phyloP scores from a whole-genome alignment of 177 flowering plant genomes.

The Vitis hybrid region DNA sequence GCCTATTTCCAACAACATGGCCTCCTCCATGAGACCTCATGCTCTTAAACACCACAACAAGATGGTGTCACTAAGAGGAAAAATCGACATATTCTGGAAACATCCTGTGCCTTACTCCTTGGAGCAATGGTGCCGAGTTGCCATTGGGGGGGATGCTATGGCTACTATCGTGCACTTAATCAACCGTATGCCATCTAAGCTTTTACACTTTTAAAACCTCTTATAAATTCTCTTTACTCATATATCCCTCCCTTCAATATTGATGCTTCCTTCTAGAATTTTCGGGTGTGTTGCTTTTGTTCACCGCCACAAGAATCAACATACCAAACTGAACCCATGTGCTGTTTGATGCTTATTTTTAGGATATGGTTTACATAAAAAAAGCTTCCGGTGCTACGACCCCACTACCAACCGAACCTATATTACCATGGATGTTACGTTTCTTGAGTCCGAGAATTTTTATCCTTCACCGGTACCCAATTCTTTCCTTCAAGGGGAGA shows the following conservation, averaged over 20 bases:
- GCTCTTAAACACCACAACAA: not conserved
- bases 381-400: too few species aligned
- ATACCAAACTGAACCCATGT: too few species aligned
- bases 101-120: not conserved
- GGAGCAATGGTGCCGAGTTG: not conserved
- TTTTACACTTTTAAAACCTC: constrained; percentile 10
- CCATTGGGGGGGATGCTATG: not conserved
- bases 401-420: not conserved
- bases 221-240: not conserved
- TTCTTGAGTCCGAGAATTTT: not conserved
- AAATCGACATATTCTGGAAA: not conserved
- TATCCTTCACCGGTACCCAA: constrained; percentile 3
- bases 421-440: constrained; percentile 8
- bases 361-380: not conserved
- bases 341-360: not conserved
- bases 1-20: constrained; percentile 8
- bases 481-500: constrained; percentile 15
- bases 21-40: constrained; percentile 5
- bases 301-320: too few species aligned
- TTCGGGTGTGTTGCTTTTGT: too few species aligned
- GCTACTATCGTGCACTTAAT: not conserved
- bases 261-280: not conserved
- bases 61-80: not conserved
- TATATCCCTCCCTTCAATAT: constrained; percentile 2
- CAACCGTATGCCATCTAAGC: not conserved